Conservation (phyloP, 2,329 filamentous ascomycete species). For the Arachnomyces sp. region DNA sequence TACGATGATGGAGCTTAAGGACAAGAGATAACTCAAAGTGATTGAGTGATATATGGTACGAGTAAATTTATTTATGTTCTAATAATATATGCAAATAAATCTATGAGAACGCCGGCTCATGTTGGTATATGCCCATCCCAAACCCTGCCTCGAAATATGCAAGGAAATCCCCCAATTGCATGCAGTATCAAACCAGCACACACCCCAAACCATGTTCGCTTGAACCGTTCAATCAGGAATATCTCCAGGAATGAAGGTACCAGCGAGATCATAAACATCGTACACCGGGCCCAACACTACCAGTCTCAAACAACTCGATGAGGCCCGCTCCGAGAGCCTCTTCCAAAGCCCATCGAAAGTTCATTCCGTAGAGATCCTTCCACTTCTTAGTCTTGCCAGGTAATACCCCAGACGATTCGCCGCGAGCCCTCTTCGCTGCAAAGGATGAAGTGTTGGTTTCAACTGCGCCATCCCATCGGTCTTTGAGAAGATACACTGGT, state of each 20-base stretch:
- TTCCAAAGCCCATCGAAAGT: conserved; percentile 53
- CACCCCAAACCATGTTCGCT: not conserved
- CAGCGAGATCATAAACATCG: conserved; percentile 24
- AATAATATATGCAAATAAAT: no score
- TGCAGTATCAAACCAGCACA: no score
- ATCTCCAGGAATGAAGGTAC: not conserved
- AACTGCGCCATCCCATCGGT: conserved; percentile 58
- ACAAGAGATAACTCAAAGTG: no score
- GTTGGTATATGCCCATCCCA: no score
- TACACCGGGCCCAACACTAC: conserved; percentile 51
- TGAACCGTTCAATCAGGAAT: not conserved
- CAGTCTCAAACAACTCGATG: conserved; percentile 55
- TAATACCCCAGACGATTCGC: conserved; percentile 48
- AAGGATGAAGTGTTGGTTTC: conserved; percentile 37
- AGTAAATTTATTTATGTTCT: no score
- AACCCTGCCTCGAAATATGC: no score
- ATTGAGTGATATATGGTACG: no score
- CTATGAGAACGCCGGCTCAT: no score
- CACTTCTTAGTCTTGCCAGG: conserved; percentile 56
- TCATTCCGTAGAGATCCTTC: conserved; percentile 51
- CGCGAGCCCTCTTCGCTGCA: conserved; percentile 45
- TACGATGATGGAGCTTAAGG: no score
- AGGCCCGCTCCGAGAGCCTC: conserved; percentile 54
- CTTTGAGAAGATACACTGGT: conserved; percentile 45
- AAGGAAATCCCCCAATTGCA: no score